Percentiles rank a stretch among this genome's conserved stretches.
Conservation (phyloP, 495 filamentous ascomycete species). For the Entonaema liquescens region DNA sequence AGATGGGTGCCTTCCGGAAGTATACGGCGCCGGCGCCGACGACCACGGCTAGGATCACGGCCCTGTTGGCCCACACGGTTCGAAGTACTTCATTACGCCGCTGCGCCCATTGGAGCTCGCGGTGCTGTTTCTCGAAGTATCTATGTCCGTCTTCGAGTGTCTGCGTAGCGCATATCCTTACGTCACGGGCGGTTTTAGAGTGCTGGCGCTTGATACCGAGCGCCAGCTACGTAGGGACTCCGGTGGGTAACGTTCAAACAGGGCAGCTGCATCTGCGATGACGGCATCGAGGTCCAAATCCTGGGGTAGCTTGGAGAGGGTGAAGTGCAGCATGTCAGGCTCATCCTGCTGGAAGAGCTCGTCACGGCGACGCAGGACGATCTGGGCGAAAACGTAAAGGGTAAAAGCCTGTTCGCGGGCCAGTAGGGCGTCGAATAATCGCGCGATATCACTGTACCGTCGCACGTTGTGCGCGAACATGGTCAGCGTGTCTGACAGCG, state of each 20-base stretch:
- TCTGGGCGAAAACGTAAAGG: conserved; percentile 90
- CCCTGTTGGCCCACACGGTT: conserved; percentile 67
- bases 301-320: conserved; percentile 84
- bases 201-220: conserved; percentile 74
- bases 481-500: conserved; percentile 86
- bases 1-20: conserved; percentile 46
- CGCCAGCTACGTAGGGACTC: conserved; percentile 77
- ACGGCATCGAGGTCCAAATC: conserved; percentile 84
- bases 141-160: conserved; percentile 59
- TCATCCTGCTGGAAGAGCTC: conserved; percentile 91
- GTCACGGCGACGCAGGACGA: conserved; percentile 77
- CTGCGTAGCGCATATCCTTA: conserved; percentile 52
- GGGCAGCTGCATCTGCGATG: conserved; percentile 66
- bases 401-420: conserved; percentile 85
- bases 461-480: conserved; percentile 96
- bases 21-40: conserved; percentile 64
- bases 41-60: conserved; percentile 68
- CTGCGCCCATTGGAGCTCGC: conserved; percentile 71
- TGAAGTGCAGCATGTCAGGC: conserved; percentile 91
- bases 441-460: conserved; percentile 81
- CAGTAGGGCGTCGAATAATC: conserved; percentile 90
- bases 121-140: conserved; percentile 73
- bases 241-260: conserved; percentile 76
- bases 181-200: conserved; percentile 81
- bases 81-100: conserved; percentile 60